phyloP scores from a whole-genome alignment of 345 rosid species.

The Eutrema yunnanense region DNA sequence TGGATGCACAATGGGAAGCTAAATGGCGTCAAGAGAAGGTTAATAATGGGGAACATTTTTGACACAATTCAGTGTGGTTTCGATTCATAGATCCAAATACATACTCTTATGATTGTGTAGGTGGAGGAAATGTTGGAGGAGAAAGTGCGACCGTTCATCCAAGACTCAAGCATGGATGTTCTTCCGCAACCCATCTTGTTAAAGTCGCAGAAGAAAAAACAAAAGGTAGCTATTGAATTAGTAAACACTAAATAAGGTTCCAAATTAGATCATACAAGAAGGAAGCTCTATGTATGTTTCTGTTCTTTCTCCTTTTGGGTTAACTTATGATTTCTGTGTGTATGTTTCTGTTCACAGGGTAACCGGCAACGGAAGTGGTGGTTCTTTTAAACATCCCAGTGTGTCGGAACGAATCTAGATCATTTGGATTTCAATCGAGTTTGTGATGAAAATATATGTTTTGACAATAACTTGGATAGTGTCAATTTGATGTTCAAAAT shows the following conservation, averaged over 20 bases:
- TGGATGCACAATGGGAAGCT: constrained; percentile 87
- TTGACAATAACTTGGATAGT: too few relatives aligned
- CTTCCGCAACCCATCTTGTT: constrained; percentile 62
- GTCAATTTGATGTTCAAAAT: too few relatives aligned
- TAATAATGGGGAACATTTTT: not conserved
- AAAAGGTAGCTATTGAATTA: constrained; percentile 31
- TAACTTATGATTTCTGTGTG: not conserved
- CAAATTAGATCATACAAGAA: constrained; percentile 2
- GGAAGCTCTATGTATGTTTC: not conserved
- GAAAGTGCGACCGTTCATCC: constrained; percentile 68
- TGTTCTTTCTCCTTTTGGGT: not conserved
- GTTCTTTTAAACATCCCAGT: constrained; percentile 43
- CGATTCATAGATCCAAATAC: not conserved
- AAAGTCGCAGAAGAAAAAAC: constrained; percentile 40
- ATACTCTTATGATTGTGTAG: constrained; percentile 28
- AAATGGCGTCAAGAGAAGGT: constrained; percentile 97
- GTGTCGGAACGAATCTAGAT: not conserved
- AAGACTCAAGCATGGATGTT: constrained; percentile 39
- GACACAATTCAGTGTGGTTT: not conserved
- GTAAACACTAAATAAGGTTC: not conserved
- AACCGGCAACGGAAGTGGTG: constrained; percentile 57
- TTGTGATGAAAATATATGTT: not conserved
- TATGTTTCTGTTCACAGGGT: constrained; percentile 33
- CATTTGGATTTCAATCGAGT: not conserved
- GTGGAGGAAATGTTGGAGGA: constrained; percentile 77